Base-by-base conservation (phyloP, 2,329 filamentous ascomycete genomes). In the Fusarium cyanostomum region DNA sequence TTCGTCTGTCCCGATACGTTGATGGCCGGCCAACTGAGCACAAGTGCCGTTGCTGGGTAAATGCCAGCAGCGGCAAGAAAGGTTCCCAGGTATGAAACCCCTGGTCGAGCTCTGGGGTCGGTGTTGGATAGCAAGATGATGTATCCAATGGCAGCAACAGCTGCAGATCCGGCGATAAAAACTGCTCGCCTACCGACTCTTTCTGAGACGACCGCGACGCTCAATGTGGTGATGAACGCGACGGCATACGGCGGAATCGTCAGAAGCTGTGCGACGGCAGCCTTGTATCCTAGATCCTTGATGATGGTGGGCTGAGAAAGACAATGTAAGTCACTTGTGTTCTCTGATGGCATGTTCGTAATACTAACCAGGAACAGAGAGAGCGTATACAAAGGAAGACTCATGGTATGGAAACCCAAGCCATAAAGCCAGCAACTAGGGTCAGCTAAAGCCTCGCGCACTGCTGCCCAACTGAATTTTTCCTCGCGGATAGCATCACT, bases 381-480 rank as follows among this genome's bases (percentile, higher is more conserved):
- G 6, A 85, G 74, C 0, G 84, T 86, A 56, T 86, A 87, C 0
- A 86, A 75, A 0, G 84, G 84, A 11, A 93, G 74, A 54, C 86
- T 89, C 81, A 92, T 87, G 6, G 89, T 91, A 71, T 92, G 89
- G 67, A 91, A 92, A 0, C 83, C 85, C 0, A 91, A 72, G 0
- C 89, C 88, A 64, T 93, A 93, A 0, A 93, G 80, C 87, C 87
- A 92, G 69, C 88, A 88, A 70, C 89, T 92, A 2, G 85, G 84
- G 66, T 94, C 89, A 12, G 81, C 84, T 35, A 92, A 73, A 0
- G 90, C 90, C 15, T 84, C 79, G 21, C 74, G 54, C 0, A 93
- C 90, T 16, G 88, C 87, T 0, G 66, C 73, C 91, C 91, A 94
- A 4, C 78, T 84, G 69, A 94, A 93, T 1, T 77, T 71, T 64